Evolutionary conservation across 306 rosid genomes (phyloP), one percentile per base, ranked within the genome.

Genomic region (Carpinus viminea): DNA sequence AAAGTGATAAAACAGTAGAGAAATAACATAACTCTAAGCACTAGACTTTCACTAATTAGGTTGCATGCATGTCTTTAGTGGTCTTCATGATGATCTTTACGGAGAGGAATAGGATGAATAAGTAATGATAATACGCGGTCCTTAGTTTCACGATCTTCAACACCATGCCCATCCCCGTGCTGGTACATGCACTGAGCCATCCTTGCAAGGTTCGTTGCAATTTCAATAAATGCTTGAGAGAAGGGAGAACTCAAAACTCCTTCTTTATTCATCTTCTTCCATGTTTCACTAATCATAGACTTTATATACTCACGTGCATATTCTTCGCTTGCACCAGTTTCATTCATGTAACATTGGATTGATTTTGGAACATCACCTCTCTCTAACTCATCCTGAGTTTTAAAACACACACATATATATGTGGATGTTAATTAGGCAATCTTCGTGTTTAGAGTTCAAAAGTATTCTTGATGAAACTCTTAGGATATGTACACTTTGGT

Each of bases 331-430:
- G 50, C 80, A 34, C 74, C 72, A 4, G 18, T 62, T 66, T 86
- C 86, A 11, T 79, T 52, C 89, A 86, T 86, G 78, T 83, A 81
- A 46, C 87, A 86, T 41, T 81, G 82, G 15, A 83, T 47, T 10
- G 82, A 72, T 47, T 83, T 86, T 0, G 70, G 66, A 75, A 57
- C 57, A 18, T 83, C 87, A 2, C 86, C 83, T 18, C 48, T 68
- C 36, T 69, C 31, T 1, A 18, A 2, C 66, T 86, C 85, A 2
- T 46, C 57, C 85, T 83, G 5, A 78, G 5, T 26, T 26, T 68
- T 0, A 68, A 16, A 36, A 65, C 7, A 66, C 0, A 41, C 66
- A 20, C 26, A 24, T 24, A 24, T 24, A 24, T 2, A 53, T 43
- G 4, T 9, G 50, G 50, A 5, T 4, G 4, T 62, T 36, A 36